Percentiles rank a stretch among this genome's conserved stretches.
These are phyloP conservation scores for Pichia sp. DNA, from an alignment of 1,139 yeast species.

Conservation along the genomic window DNA sequence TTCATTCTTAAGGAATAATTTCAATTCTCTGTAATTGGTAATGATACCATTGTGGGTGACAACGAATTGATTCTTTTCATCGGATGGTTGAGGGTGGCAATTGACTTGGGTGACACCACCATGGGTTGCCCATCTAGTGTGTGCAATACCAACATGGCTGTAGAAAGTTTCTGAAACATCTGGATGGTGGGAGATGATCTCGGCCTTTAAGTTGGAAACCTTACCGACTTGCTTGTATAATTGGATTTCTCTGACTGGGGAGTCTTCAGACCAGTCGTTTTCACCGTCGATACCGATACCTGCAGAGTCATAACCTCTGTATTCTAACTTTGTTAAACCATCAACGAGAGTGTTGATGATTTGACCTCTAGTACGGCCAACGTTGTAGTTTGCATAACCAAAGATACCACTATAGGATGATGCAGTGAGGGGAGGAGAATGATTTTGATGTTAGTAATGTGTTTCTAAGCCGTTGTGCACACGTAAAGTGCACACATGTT, in stretches of 20 bases:
- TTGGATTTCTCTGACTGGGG: conserved; percentile 40
- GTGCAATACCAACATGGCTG: conserved; percentile 96
- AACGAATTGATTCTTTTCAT: conserved; percentile 75
- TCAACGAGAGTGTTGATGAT: conserved; percentile 86
- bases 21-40: conserved; percentile 90
- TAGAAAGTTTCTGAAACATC: conserved; percentile 65
- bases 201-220: conserved; percentile 76
- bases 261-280: conserved; percentile 46
- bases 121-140: conserved; percentile 99
- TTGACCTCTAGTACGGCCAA: conserved; percentile 89
- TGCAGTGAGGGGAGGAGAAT: neutral
- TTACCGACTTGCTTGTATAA: conserved; percentile 90
- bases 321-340: conserved; percentile 91
- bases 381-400: conserved; percentile 96
- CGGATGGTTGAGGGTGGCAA: conserved; percentile 98
- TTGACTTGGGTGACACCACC: conserved; percentile 86
- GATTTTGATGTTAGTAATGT: neutral
- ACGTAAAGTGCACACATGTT: no score
- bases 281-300: conserved; percentile 97
- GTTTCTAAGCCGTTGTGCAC: no score
- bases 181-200: conserved; percentile 54
- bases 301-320: conserved; percentile 97
- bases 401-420: conserved; percentile 76
- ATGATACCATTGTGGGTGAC: conserved; percentile 98
- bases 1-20: conserved; percentile 73